Base-by-base conservation (phyloP, 2,329 filamentous ascomycete genomes). In the Incumbomyces delicatus region DNA sequence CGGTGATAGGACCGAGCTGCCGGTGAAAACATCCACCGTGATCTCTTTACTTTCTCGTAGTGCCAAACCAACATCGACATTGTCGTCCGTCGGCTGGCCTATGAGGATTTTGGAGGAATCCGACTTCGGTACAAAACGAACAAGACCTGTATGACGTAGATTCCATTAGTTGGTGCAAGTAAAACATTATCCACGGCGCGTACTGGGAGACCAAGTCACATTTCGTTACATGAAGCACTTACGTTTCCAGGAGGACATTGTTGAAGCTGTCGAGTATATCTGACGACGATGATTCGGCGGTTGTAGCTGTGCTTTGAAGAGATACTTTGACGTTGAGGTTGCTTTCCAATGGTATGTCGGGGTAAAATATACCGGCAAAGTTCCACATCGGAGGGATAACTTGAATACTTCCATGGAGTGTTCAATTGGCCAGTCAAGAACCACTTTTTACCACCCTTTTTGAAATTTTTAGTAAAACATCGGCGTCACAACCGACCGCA, bases 11-110 rank as follows among this genome's bases (percentile, higher is more conserved):
- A 79, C 74, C 2, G 79, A 82, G 1, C 64, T 66, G 14, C 79
- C 78, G 18, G 72, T 76, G 63, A 76, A 81, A 6, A 78, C 66
- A 34, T 68, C 67, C 38, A 78, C 76, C 22, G 68, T 57, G 31
- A 82, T 76, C 34, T 80, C 72, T 50, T 76, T 64, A 31, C 75
- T 75, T 38, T 75, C 70, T 51, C 72, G 71, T 22, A 80, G 60
- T 13, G 77, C 77, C 20, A 71, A 59, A 37, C 78, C 78, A 37
- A 83, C 73, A 56, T 82, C 77, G 29, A 78, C 51, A 18, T 68
- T 60, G 17, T 66, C 60, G 50, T 77, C 70, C 30, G 69, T 62
- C 1, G 77, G 77, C 55, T 81, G 71, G 30, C 77, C 77, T 54
- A 80, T 73, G 40, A 77, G 63, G 44, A 76, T 59, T 51, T 70